Conservation (phyloP, 768 basidiomycete genomes). For the Collybiopsis luxurians region DNA sequence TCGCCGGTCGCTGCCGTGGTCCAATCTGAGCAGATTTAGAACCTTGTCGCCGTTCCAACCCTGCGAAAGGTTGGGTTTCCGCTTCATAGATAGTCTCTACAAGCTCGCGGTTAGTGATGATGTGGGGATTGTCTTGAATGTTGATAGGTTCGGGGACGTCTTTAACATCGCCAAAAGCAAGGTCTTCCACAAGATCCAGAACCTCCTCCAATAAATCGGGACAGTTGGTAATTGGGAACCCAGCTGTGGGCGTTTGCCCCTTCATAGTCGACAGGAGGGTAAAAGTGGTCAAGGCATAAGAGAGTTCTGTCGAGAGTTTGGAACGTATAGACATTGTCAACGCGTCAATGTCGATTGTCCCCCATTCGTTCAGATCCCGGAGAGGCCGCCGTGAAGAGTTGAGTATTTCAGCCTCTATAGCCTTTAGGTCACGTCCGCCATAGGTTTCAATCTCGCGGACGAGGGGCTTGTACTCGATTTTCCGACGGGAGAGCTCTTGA, state of each 20-base stretch:
- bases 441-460: slow-evolving; percentile 70
- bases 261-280: slow-evolving; percentile 79
- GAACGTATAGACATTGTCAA: slow-evolving; percentile 92
- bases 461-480: slow-evolving; percentile 86
- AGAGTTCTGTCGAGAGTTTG: slow-evolving; percentile 76
- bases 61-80: slow-evolving; percentile 58
- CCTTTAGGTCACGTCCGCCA: slow-evolving; percentile 78
- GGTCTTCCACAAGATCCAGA: slow-evolving; percentile 82
- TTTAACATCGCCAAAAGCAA: slow-evolving; percentile 60
- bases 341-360: slow-evolving; percentile 86
- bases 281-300: slow-evolving; percentile 87
- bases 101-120: slow-evolving; percentile 67
- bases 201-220: slow-evolving; percentile 83
- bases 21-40: slow-evolving; percentile 47
- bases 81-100: slow-evolving; percentile 55
- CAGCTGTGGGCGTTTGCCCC: slow-evolving; percentile 57
- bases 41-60: slow-evolving; percentile 47
- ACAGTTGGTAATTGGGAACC: slow-evolving; percentile 76
- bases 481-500: slow-evolving; percentile 62
- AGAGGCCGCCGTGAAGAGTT: slow-evolving; percentile 53
- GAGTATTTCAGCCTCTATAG: slow-evolving; percentile 59
- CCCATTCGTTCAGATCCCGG: slow-evolving; percentile 82
- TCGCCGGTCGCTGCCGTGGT: slow-evolving; percentile 64
- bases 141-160: slow-evolving; percentile 19
- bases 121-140: slow-evolving; percentile 26